Evolutionary conservation across 208 protist genomes (phyloP).

Genomic region (Naegleria fowleri): DNA sequence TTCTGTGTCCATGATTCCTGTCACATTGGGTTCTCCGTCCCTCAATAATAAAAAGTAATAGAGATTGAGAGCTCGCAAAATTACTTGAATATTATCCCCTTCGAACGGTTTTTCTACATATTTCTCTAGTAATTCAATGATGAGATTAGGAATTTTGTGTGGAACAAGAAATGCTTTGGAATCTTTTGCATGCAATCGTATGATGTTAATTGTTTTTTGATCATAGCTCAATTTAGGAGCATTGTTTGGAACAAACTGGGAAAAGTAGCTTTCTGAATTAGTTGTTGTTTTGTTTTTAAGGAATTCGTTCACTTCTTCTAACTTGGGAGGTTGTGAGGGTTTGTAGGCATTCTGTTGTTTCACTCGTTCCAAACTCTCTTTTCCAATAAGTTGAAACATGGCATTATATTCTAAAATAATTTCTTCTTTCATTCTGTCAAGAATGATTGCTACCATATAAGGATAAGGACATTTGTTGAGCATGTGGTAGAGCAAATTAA

Average conservation of each 20-base stretch:
- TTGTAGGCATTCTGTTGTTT: background rate
- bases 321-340: background rate
- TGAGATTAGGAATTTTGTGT: background rate
- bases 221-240: background rate
- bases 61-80: background rate
- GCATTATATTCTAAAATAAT: background rate
- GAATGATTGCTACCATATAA: background rate
- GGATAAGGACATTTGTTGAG: background rate
- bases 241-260: background rate
- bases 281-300: background rate
- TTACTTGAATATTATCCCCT: background rate
- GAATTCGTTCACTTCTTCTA: background rate
- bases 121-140: background rate
- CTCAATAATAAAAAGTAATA: background rate
- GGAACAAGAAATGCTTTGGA: background rate
- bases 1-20: background rate
- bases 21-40: background rate
- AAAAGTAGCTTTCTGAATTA: background rate
- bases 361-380: background rate
- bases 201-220: background rate
- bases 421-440: background rate
- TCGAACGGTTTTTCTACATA: background rate
- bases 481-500: background rate
- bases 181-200: background rate
- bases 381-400: background rate